Base-by-base conservation (phyloP, 2,329 filamentous ascomycete genomes). In the Colletotrichum sp. region DNA sequence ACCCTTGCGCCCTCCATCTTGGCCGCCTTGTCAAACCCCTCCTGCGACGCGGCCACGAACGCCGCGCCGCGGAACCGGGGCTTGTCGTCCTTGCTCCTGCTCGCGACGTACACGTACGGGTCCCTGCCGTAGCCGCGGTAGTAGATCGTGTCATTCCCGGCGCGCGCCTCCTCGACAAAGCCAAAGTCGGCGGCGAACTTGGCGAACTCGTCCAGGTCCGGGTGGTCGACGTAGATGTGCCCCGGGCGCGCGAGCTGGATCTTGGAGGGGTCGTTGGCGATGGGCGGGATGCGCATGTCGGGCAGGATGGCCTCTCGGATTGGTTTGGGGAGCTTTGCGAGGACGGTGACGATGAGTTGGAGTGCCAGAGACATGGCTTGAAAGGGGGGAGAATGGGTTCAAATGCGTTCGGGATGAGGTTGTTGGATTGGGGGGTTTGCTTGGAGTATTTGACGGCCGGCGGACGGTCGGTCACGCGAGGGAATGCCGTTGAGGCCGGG, bases 111-210 rank as follows among this genome's bases (percentile, higher is more conserved):
- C 3, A 88, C 81, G 75, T 87, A 91, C 34, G 86, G 86, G 74
- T 91, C 88, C 2, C 79, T 81, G 16, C 89, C 88, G 75, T 89
- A 90, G 3, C 89, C 89, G 32, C 87, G 85, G 77, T 85, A 89
- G 82, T 86, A 90, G 56, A 88, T 85, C 27, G 78, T 82, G 60
- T 84, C 80, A 2, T 78, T 77, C 2, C 36, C 36, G 2, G 58
- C 77, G 27, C 68, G 70, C 7, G 76, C 66, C n/a, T 65, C 77
- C 43, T 79, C 78, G 4, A 78, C 66, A 64, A 83, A 80, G 7
- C 81, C 82, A 67, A 82, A 83, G 66, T 83, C 80, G 16, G 72
- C 61, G 28, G 79, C 77, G 67, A 84, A 83, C 28, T 74, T 56
- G 28, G 60, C 12, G 58, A 81, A 80, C 10, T 77, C 72, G 3